These are phyloP conservation scores for Arabidopsis suecica DNA, from an alignment of 345 rosid species.

Conservation along the genomic window DNA sequence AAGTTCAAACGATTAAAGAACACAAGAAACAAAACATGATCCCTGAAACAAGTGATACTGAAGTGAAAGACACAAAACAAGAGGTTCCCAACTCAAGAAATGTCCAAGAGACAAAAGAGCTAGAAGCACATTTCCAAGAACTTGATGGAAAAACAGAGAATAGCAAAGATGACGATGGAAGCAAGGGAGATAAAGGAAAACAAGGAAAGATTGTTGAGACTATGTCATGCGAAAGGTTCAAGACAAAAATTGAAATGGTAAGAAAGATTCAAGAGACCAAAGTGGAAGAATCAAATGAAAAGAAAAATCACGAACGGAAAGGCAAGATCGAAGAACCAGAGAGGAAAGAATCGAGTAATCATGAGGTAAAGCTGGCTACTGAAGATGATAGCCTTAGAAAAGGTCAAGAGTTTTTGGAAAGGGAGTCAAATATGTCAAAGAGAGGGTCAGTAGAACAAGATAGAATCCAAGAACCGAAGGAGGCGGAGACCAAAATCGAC, in stretches of 20 bases:
- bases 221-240: not conserved
- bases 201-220: constrained; percentile 13
- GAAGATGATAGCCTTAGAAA: constrained; percentile 14
- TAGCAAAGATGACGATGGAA: not conserved
- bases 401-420: constrained; percentile 12
- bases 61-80: not conserved
- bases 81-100: constrained; percentile 1
- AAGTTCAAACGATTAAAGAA: not conserved
- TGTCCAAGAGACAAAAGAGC: not conserved
- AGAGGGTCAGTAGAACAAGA: constrained; percentile 25
- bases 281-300: constrained; percentile 12
- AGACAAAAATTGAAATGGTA: constrained; percentile 1
- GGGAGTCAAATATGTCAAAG: constrained; percentile 9
- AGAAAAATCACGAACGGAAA: constrained; percentile 11
- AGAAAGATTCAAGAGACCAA: not conserved
- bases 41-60: not conserved
- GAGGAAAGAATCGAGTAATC: constrained; percentile 2
- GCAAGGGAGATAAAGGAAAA: not conserved
- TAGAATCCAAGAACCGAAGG: constrained; percentile 4
- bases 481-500: not conserved
- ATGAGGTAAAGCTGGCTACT: constrained; percentile 1
- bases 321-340: not conserved
- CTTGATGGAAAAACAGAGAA: constrained; percentile 20
- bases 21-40: constrained; percentile 15
- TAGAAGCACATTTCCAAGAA: constrained; percentile 13